A percentile compares a stretch with the other conserved stretches of the same genome.
phyloP scores from a whole-genome alignment of 306 rosid species.

The Quercus wislizeni region DNA sequence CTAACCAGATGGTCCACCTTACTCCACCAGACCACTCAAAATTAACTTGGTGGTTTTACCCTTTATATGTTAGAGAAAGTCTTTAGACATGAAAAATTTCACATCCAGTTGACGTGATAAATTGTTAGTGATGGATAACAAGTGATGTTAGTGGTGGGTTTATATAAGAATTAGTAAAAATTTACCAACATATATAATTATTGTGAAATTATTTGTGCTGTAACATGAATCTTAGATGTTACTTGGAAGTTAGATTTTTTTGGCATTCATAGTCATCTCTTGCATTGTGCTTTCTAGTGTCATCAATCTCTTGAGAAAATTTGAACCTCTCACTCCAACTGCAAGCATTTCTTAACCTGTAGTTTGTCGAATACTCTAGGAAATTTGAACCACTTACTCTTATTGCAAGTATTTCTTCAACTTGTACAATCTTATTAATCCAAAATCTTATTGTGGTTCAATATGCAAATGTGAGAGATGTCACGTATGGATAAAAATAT shows the following conservation, averaged over 20 bases:
- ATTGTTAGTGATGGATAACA: too few relatives aligned
- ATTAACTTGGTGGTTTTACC: not conserved
- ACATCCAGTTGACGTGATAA: fast-evolving
- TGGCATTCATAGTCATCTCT: not conserved
- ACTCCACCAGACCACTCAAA: not conserved
- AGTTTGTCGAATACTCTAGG: too few relatives aligned
- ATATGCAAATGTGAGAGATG: too few relatives aligned
- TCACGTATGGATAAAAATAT: too few relatives aligned
- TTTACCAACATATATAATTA: too few relatives aligned
- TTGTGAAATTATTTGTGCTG: too few relatives aligned
- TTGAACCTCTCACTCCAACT: not conserved
- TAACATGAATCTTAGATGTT: not conserved
- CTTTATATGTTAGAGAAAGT: too few relatives aligned
- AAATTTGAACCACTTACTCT: too few relatives aligned
- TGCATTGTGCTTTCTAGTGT: too few relatives aligned
- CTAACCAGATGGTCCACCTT: not conserved
- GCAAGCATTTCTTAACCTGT: not conserved
- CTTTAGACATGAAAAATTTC: too few relatives aligned
- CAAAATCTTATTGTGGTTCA: not conserved
- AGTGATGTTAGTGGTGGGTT: fast-evolving
- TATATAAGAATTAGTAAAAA: too few relatives aligned
- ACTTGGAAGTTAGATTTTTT: not conserved
- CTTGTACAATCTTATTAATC: not conserved
- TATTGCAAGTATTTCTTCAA: not conserved
- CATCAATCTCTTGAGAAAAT: not conserved